These are phyloP conservation scores for Syzygium syzygioides DNA, from an alignment of 441 rosid genomes.

Conservation along the genomic window DNA sequence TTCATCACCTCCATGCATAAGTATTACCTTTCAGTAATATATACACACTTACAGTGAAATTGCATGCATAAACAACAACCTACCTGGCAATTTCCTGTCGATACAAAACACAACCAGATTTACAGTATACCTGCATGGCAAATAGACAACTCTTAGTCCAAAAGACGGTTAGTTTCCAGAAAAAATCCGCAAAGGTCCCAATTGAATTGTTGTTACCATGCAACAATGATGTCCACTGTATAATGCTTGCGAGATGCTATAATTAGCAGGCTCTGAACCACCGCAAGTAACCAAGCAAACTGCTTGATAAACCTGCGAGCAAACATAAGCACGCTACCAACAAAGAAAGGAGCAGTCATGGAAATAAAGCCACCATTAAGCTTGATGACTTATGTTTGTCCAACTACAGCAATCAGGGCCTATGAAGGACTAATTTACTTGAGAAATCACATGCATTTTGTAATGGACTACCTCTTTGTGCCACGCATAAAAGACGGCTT, in stretches of 20 bases:
- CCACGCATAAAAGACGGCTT: too few species aligned
- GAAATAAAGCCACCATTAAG: neutral
- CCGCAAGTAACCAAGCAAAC: conserved; percentile 7
- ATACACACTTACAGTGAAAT: neutral
- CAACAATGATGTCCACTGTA: conserved; percentile 8
- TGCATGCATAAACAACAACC: neutral
- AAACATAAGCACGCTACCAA: neutral
- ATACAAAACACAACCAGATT: conserved; percentile 33
- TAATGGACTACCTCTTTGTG: neutral
- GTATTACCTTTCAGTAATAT: neutral
- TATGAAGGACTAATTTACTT: neutral
- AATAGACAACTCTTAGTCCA: conserved; percentile 5
- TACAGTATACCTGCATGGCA: conserved; percentile 44
- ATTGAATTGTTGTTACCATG: conserved; percentile 9
- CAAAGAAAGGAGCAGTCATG: neutral
- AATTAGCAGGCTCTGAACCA: conserved; percentile 8
- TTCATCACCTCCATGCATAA: neutral
- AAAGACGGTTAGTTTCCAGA: neutral
- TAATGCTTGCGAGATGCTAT: conserved; percentile 15
- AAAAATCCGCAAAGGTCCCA: neutral
- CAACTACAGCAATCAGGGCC: neutral
- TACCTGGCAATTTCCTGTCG: conserved; percentile 44
- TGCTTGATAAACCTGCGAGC: conserved; percentile 11
- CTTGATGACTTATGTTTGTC: neutral
- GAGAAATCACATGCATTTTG: neutral